These are phyloP conservation scores for Maudiozyma bulderi DNA, from an alignment of 805 yeast genomes.

Conservation along the genomic window DNA sequence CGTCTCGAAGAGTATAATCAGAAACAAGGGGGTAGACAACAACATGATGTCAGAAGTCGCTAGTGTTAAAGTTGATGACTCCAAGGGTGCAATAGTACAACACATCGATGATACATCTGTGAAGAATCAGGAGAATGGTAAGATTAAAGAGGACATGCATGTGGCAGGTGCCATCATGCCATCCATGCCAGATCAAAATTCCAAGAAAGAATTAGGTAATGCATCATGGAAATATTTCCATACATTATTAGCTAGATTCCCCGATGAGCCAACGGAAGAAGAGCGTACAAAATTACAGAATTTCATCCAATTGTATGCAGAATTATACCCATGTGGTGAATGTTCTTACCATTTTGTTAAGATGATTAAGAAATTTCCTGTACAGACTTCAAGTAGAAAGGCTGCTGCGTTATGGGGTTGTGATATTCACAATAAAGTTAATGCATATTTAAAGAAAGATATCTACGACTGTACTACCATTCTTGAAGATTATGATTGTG, in stretches of 20 bases:
- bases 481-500: constrained; percentile 89
- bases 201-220: constrained; percentile 71
- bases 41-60: not conserved
- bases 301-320: constrained; percentile 69
- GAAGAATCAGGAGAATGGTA: not conserved
- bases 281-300: constrained; percentile 54
- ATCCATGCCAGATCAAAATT: constrained; percentile 70
- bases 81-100: not conserved
- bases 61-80: not conserved
- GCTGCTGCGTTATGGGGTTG: constrained; percentile 96
- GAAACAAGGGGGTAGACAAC: constrained; percentile 1
- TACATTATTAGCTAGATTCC: constrained; percentile 85
- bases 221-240: constrained; percentile 91
- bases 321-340: constrained; percentile 94
- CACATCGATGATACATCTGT: not conserved
- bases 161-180: constrained; percentile 63
- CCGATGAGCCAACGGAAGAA: constrained; percentile 61
- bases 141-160: constrained; percentile 2
- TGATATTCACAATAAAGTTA: constrained; percentile 79
- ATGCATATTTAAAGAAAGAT: constrained; percentile 56
- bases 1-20: constrained; percentile 1
- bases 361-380: constrained; percentile 65
- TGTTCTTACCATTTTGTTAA: constrained; percentile 86
- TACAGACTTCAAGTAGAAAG: constrained; percentile 66
- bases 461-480: constrained; percentile 78